A percentile compares a stretch with the other conserved stretches of the same genome.
Evolutionary conservation across 768 basidiomycete genomes (phyloP).

Genomic region (Panaeolus papilionaceus): DNA sequence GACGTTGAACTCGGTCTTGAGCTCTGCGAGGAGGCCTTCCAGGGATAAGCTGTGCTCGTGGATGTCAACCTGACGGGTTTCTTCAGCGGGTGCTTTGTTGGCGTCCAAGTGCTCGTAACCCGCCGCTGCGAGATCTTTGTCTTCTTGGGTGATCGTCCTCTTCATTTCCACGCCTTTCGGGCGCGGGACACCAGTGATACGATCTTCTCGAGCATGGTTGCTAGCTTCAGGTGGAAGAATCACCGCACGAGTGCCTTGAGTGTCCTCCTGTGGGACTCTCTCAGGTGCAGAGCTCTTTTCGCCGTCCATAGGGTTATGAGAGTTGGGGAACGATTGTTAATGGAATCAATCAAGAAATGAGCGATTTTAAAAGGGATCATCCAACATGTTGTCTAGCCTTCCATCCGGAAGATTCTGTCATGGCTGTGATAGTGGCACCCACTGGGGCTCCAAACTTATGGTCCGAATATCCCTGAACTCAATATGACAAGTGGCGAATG

Average conservation of each 20-base stretch:
- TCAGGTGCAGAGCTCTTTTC: conserved; percentile 3
- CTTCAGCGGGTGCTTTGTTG: conserved; percentile 41
- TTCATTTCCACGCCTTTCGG: conserved; percentile 66
- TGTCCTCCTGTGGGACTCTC: neutral
- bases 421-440: neutral
- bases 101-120: conserved; percentile 68
- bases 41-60: conserved; percentile 59
- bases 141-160: conserved; percentile 69
- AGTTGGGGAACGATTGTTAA: conserved; percentile 1
- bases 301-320: conserved; percentile 2
- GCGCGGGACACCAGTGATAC: conserved; percentile 33
- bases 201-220: conserved; percentile 18
- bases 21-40: conserved; percentile 41
- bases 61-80: conserved; percentile 57
- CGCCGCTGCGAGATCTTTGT: conserved; percentile 69
- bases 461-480: conserved; percentile 11
- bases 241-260: conserved; percentile 2
- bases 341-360: neutral
- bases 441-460: neutral
- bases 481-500: conserved; percentile 9
- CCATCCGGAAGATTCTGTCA: neutral
- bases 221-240: conserved; percentile 4
- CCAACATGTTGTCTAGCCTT: neutral
- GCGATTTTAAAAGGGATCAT: neutral
- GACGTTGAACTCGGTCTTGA: conserved; percentile 57